Percentiles rank a stretch among this genome's conserved stretches.
Conservation (phyloP, 2,329 filamentous ascomycete genomes). For the Arthrocladium fulminans region DNA sequence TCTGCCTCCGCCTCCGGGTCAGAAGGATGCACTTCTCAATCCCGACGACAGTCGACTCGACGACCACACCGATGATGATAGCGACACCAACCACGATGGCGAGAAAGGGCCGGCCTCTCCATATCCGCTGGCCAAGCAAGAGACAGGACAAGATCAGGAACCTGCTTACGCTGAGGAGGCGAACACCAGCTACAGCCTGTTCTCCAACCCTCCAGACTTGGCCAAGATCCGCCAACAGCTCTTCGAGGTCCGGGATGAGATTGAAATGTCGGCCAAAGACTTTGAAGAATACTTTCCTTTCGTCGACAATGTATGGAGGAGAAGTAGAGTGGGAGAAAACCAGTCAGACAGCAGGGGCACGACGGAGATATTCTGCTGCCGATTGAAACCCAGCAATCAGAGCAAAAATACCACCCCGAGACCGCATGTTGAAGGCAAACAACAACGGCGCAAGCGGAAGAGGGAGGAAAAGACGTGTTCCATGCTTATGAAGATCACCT, state of each 20-base stretch:
- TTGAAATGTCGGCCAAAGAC: constrained; percentile 38
- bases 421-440: constrained; percentile 38
- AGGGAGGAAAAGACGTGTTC: constrained; percentile 40
- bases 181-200: constrained; percentile 27
- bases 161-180: constrained; percentile 1
- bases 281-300: constrained; percentile 42
- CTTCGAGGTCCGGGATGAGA: constrained; percentile 38
- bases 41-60: not conserved
- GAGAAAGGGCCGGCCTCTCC: constrained; percentile 13
- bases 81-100: constrained; percentile 7
- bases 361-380: constrained; percentile 42
- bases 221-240: constrained; percentile 35
- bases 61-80: constrained; percentile 8
- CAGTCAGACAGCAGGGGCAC: constrained; percentile 10
- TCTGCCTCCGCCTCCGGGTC: not conserved
- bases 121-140: constrained; percentile 10
- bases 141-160: constrained; percentile 8
- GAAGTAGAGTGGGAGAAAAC: constrained; percentile 29
- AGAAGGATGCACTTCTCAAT: not conserved
- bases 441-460: constrained; percentile 35
- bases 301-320: constrained; percentile 44
- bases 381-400: constrained; percentile 32
- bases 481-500: constrained; percentile 41
- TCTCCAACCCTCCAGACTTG: constrained; percentile 37
- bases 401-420: constrained; percentile 32